phyloP scores from a whole-genome alignment of 176 grass and related monocot species.

The Areca catechu region DNA sequence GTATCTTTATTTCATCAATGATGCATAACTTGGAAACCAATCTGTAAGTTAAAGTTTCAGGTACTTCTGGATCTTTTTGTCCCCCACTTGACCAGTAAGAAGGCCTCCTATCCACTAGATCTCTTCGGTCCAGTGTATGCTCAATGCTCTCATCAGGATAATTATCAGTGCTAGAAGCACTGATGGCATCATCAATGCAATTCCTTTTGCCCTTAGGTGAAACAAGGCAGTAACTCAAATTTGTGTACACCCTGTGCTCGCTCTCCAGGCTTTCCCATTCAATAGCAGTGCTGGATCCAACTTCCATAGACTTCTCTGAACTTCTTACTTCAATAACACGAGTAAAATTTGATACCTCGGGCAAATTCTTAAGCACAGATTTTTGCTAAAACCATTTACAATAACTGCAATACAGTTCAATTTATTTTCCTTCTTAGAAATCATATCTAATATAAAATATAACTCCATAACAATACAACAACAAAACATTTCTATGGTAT shows the following conservation, averaged over 20 bases:
- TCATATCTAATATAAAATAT: too few species aligned
- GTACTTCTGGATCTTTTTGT: slow-evolving; percentile 21
- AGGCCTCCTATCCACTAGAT: slow-evolving; percentile 9
- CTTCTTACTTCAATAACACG: slow-evolving; percentile 22
- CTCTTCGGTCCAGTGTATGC: slow-evolving; percentile 50
- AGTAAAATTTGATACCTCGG: slow-evolving; percentile 46
- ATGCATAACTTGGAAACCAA: slow-evolving; percentile 40
- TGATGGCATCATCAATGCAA: slow-evolving; percentile 48
- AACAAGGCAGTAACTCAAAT: slow-evolving; percentile 39
- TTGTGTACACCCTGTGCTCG: slow-evolving; percentile 44
- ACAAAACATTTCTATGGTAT: too few species aligned
- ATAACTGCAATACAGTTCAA: slow-evolving; percentile 27
- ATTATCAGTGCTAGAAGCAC: slow-evolving; percentile 82
- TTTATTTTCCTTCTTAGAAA: too few species aligned
- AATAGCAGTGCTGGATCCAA: slow-evolving; percentile 34
- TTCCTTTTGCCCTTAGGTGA: slow-evolving; percentile 19
- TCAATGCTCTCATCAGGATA: slow-evolving; percentile 69
- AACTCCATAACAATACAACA: too few species aligned
- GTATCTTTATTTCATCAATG: slow-evolving; percentile 53
- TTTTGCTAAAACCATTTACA: slow-evolving; percentile 50
- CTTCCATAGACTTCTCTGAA: slow-evolving; percentile 4
- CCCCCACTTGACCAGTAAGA: slow-evolving; percentile 98
- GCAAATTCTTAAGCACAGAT: slow-evolving; percentile 34
- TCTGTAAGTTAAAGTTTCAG: slow-evolving; percentile 61
- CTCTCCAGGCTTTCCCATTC: slow-evolving; percentile 25